Evolutionary conservation across 2,329 filamentous ascomycete genomes (phyloP).

Genomic region (Aspergillus sp.): DNA sequence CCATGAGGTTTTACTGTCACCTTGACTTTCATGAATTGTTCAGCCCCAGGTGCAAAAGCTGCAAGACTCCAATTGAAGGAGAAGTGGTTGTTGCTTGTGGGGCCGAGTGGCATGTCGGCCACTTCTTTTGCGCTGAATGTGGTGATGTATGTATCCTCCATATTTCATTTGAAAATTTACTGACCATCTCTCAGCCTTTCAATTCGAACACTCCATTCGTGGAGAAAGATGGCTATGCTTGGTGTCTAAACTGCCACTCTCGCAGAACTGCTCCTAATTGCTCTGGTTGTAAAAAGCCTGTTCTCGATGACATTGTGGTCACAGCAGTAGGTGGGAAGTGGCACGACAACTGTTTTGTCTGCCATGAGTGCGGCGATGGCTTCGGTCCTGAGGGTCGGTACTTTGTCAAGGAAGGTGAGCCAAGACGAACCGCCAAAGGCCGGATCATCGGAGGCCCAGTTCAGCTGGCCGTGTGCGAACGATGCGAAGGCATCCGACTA

Average conservation of each 20-base stretch:
- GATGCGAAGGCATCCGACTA: constrained; percentile 61
- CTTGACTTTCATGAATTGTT: constrained; percentile 98
- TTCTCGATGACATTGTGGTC: constrained; percentile 87
- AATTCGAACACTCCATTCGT: constrained; percentile 73
- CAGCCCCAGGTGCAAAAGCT: constrained; percentile 90
- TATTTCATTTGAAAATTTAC: constrained; percentile 10
- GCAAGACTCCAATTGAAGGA: constrained; percentile 92
- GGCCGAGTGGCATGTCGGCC: constrained; percentile 93
- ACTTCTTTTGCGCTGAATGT: constrained; percentile 99
- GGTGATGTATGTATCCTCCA: constrained; percentile 61
- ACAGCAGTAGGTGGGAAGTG: constrained; percentile 87
- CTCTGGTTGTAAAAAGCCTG: constrained; percentile 76
- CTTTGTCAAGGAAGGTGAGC: constrained; percentile 59
- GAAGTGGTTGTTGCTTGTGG: constrained; percentile 93
- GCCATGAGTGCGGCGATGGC: constrained; percentile 62
- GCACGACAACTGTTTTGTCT: constrained; percentile 91
- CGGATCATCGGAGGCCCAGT: constrained; percentile 48
- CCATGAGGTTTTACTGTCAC: constrained; percentile 89
- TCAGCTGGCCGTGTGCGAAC: constrained; percentile 62
- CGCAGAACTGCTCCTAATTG: constrained; percentile 89
- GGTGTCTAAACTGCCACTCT: constrained; percentile 92
- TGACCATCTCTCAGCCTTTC: constrained; percentile 50
- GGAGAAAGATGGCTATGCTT: constrained; percentile 96
- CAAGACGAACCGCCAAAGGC: constrained; percentile 45
- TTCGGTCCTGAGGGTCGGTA: constrained; percentile 63